These are phyloP conservation scores for Chaetomiaceae sp. DNA, from an alignment of 2,329 filamentous ascomycete species.

Conservation along the genomic window DNA sequence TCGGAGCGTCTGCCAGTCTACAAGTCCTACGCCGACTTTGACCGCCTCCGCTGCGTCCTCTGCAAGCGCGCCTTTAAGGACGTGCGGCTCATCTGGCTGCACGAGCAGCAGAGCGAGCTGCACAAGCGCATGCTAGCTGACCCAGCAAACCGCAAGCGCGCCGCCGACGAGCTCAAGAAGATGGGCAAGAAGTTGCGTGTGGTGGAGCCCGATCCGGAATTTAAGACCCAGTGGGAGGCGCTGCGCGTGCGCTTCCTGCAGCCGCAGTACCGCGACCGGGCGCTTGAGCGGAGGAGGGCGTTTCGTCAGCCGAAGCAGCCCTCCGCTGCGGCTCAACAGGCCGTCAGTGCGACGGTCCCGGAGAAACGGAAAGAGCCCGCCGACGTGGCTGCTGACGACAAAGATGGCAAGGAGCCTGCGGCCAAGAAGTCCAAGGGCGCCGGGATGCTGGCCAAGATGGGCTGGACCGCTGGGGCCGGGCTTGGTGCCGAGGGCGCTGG, in stretches of 20 bases:
- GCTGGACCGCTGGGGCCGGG: conserved; percentile 62
- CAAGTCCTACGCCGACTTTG: conserved; percentile 53
- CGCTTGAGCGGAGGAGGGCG: conserved; percentile 60
- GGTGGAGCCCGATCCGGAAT: conserved; percentile 20
- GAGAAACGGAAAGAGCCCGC: conserved; percentile 36
- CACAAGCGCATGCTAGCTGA: conserved; percentile 33
- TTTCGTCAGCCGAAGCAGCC: conserved; percentile 59
- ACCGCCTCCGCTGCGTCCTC: conserved; percentile 38
- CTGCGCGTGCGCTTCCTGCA: conserved; percentile 23
- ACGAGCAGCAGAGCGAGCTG: conserved; percentile 43
- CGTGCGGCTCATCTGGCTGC: conserved; percentile 38
- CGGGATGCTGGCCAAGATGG: conserved; percentile 67
- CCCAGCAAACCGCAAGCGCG: conserved; percentile 27
- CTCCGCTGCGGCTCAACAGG: conserved; percentile 25
- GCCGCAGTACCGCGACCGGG: conserved; percentile 59
- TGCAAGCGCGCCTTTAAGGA: conserved; percentile 41
- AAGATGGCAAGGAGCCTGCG: conserved; percentile 28
- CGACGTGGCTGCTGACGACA: conserved; percentile 23
- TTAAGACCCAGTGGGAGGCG: conserved; percentile 14
- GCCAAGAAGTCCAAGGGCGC: conserved; percentile 56
- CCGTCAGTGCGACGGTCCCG: conserved; percentile 21
- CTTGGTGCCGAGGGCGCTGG: conserved; percentile 61
- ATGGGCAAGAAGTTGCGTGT: conserved; percentile 31
- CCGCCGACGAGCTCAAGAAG: conserved; percentile 31
- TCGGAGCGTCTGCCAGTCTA: conserved; percentile 39